Evolutionary conservation across 1,284 basidiomycete species (phyloP).

Genomic region (Waitea zeae): DNA sequence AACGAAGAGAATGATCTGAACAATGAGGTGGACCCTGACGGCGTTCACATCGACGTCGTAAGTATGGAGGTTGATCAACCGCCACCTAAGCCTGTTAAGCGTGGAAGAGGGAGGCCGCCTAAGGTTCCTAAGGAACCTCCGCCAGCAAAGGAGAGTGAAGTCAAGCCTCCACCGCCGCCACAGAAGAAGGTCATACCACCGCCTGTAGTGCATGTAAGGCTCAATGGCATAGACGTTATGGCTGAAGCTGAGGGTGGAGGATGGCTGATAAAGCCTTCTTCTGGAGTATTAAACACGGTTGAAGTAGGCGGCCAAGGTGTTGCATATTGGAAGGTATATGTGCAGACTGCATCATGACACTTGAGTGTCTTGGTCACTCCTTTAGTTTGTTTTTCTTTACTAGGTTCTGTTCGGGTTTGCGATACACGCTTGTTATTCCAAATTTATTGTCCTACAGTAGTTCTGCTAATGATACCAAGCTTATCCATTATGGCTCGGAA

Average conservation of each 20-base stretch:
- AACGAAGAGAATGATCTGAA: conserved; percentile 27
- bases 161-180: conserved; percentile 1
- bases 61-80: not conserved
- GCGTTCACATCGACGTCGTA: not conserved
- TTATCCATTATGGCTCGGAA: not conserved
- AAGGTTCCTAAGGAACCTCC: conserved; percentile 5
- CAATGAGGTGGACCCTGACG: conserved; percentile 21
- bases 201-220: conserved; percentile 29
- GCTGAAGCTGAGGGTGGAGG: conserved; percentile 17
- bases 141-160: not conserved
- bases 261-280: conserved; percentile 37
- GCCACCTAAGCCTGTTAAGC: not conserved
- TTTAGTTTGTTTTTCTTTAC: not conserved
- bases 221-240: conserved; percentile 28
- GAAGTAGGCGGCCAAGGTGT: conserved; percentile 57
- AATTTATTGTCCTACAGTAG: no score
- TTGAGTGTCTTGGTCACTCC: no score
- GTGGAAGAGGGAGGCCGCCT: conserved; percentile 8
- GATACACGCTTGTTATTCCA: no score
- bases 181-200: conserved; percentile 21
- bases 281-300: conserved; percentile 31
- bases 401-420: not conserved
- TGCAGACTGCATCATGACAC: conserved; percentile 20
- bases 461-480: no score
- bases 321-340: conserved; percentile 46